Base-by-base conservation (phyloP, 208 protist genomes). In the Leishmania martiniquensis region DNA sequence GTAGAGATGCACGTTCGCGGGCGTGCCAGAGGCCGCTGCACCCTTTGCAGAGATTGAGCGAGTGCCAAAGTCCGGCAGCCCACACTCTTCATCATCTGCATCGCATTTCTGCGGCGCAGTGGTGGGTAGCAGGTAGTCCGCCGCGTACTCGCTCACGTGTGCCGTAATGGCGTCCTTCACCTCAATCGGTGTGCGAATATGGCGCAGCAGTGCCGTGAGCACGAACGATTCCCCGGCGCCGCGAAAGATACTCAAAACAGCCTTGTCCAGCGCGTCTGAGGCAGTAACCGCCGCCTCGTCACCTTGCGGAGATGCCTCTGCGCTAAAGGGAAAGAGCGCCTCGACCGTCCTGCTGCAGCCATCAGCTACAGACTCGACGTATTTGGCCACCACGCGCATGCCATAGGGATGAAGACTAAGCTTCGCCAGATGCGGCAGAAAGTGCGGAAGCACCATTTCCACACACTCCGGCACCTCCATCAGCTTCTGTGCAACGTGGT, bases 401-500 rank as follows among this genome's bases (percentile, higher is more conserved):
- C 91, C 94, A 66, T 90, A 94, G 9, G 72, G 75, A 80, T 96
- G 91, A 15, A 79, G 57, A 5, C 85, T 82, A 34, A 97, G 84
- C 2, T 55, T 49, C 4, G 32, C 1, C 15, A 95, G 59, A 70
- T 88, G 74, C 4, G 84, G 89, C 52, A 89, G 10, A 37, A 98
- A 84, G 51, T 54, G 66, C 9, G 83, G 78, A 52, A 85, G 83
- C 57, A 98, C 76, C 62, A 96, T 77, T 68, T 95, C 91, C 1
- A 85, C 82, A 45, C 89, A 91, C 77, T 81, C 84, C 17, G 85
- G 79, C 68, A 89, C 81, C 77, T 96, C 91, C 78, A 98, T 89
- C 54, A 98, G 68, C 87, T 91, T 93, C 83, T 96, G 92, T 29
- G 91, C 92, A 20, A 96, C 90, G 77, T 95, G 91, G 74, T 98